Evolutionary conservation across 768 basidiomycete genomes (phyloP).

Genomic region (Mrakia gelida): DNA sequence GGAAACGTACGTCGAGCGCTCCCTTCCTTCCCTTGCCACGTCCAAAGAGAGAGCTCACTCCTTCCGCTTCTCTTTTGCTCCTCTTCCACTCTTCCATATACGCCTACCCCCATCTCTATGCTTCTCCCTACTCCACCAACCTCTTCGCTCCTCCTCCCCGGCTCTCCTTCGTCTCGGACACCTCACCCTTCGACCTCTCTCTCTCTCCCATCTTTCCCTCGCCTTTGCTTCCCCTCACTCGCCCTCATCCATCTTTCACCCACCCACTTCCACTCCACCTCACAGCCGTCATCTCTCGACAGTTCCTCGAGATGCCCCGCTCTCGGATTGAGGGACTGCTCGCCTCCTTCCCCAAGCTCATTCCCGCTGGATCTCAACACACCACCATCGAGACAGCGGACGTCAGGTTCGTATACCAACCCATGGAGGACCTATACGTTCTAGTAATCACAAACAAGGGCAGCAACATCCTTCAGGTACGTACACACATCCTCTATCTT

Average conservation of each 20-base stretch:
- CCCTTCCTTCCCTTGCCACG: neutral
- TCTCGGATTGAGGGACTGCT: conserved; percentile 91
- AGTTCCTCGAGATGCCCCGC: conserved; percentile 82
- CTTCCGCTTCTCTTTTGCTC: neutral
- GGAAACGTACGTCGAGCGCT: conserved; percentile 62
- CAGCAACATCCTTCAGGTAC: conserved; percentile 85
- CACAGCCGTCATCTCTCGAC: conserved; percentile 88
- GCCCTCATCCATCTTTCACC: neutral
- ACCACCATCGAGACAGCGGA: conserved; percentile 94
- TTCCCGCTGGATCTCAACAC: conserved; percentile 89
- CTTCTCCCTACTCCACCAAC: neutral
- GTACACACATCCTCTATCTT: conserved; percentile 16
- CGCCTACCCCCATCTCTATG: neutral
- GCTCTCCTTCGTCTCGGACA: neutral
- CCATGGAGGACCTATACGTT: conserved; percentile 93
- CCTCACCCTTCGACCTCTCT: neutral
- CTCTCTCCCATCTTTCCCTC: neutral
- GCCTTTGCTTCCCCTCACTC: neutral
- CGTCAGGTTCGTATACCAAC: conserved; percentile 94
- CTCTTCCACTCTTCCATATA: neutral
- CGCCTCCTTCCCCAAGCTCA: conserved; percentile 94
- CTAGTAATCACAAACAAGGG: conserved; percentile 97
- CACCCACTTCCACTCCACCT: neutral
- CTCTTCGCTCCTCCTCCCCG: neutral
- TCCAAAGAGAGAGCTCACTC: neutral